Evolutionary conservation across 345 rosid species (phyloP), one percentile per base, ranked within the genome.

Genomic region (Passiflora organensis): DNA sequence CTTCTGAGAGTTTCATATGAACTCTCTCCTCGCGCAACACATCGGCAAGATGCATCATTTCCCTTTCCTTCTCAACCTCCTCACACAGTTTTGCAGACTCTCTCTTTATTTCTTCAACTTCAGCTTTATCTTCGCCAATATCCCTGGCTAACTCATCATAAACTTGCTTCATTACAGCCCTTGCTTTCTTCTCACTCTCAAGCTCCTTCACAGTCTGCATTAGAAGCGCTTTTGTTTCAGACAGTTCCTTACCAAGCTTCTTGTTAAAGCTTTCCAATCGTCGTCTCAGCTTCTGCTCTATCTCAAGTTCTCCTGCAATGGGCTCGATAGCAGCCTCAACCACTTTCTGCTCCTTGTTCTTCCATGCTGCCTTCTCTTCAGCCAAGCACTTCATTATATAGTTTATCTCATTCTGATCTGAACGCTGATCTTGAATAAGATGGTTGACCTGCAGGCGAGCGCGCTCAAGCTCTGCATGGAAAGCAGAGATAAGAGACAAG

Each of bases 381-480:
- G 97, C 91, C 59, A 89, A 84, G 72, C 95, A 76, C 72, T 83
- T 89, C 91, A 93, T 79, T 60, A 93, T 65, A 79, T 83, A 84
- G 73, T 55, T 73, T 21, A 86, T 71, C 64, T 93, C 99, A 47
- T 55, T 81, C 73, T 81, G 84, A 64, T 89, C 95, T 0, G 80
- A 75, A 36, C 82, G 80, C 10, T 86, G 94, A 41, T 89, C 99
- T 46, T 85, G 95, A 67, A 86, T 81, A 17, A 83, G 59, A 58
- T 89, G 95, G 64, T 93, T 93, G 70, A 93, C 86, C 70, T 81
- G 91, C 71, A 89, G 68, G 43, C 95, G 85, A 71, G 95, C 96
- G 73, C 99, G 77, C 64, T 93, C 96, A 16, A 93, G 89, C 81
- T 93, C 99, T 12, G 99, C 82, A 66, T 93, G 99, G 51, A 93